phyloP scores from a whole-genome alignment of 345 rosid genomes.

The Lepidium aucheri region DNA sequence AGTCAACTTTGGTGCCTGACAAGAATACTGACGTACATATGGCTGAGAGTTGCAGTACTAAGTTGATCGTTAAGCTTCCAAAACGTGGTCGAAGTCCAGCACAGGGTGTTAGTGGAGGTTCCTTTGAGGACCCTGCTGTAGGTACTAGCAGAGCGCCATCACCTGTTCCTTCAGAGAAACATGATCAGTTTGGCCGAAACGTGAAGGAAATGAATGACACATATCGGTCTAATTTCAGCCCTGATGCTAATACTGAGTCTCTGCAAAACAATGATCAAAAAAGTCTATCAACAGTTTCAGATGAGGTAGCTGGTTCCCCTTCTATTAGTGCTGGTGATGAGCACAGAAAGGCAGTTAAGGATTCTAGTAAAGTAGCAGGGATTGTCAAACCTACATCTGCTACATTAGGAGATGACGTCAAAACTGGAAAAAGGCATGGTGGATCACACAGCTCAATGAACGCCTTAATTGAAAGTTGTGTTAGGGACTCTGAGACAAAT shows the following conservation, averaged over 20 bases:
- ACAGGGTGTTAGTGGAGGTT: conserved; percentile 62
- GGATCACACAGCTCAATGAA: conserved; percentile 64
- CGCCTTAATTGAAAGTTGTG: conserved; percentile 91
- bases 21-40: conserved; percentile 45
- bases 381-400: conserved; percentile 34
- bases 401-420: conserved; percentile 39
- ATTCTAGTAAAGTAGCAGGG: conserved; percentile 33
- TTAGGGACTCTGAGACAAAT: conserved; percentile 51
- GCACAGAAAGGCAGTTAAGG: conserved; percentile 32
- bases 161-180: conserved; percentile 52
- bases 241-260: conserved; percentile 47
- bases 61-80: conserved; percentile 64
- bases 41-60: conserved; percentile 50
- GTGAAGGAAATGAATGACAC: conserved; percentile 42
- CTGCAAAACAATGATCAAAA: conserved; percentile 61
- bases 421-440: conserved; percentile 40
- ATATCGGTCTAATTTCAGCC: conserved; percentile 25
- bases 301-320: conserved; percentile 49
- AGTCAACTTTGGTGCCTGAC: conserved; percentile 42
- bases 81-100: conserved; percentile 76
- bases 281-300: conserved; percentile 37
- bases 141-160: conserved; percentile 58
- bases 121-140: conserved; percentile 53
- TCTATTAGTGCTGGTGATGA: conserved; percentile 38
- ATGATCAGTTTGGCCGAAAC: conserved; percentile 39